These are phyloP conservation scores for Solanum hybrid DNA, from an alignment of 305 asterid genomes.

Conservation along the genomic window DNA sequence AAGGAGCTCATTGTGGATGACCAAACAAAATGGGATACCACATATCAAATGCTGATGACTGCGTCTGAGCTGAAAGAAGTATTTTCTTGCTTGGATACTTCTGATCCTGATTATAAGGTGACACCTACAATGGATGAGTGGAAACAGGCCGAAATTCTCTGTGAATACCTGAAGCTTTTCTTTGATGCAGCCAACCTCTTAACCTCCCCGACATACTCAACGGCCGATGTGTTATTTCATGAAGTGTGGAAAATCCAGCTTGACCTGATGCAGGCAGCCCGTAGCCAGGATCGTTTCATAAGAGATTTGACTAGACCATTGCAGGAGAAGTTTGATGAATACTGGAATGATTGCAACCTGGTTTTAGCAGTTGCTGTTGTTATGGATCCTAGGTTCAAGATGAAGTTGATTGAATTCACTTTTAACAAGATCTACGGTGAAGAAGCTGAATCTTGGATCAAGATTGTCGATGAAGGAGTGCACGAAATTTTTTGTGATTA, in stretches of 20 bases:
- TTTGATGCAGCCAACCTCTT: slow-evolving; percentile 59
- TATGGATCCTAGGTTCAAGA: slow-evolving; percentile 88
- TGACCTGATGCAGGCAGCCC: slow-evolving; percentile 39
- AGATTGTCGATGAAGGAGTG: slow-evolving; percentile 42
- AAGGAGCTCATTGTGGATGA: slow-evolving; percentile 53
- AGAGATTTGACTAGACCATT: slow-evolving; percentile 47
- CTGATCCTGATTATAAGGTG: slow-evolving; percentile 43
- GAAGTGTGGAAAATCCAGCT: slow-evolving; percentile 48
- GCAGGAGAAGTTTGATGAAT: slow-evolving; percentile 41
- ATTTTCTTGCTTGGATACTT: slow-evolving; percentile 57
- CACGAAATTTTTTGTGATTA: slow-evolving; percentile 52
- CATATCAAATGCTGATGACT: slow-evolving; percentile 73
- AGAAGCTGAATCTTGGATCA: slow-evolving; percentile 38
- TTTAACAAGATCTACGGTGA: slow-evolving; percentile 49
- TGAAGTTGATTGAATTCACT: slow-evolving; percentile 56
- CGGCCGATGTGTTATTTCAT: slow-evolving; percentile 52
- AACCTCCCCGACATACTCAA: slow-evolving; percentile 38
- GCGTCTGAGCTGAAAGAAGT: slow-evolving; percentile 77
- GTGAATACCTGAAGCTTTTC: slow-evolving; percentile 48
- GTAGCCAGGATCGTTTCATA: slow-evolving; percentile 36
- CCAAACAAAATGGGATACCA: slow-evolving; percentile 66
- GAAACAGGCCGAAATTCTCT: slow-evolving; percentile 49
- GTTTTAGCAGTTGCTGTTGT: slow-evolving; percentile 75
- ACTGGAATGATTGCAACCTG: slow-evolving; percentile 61
- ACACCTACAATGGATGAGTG: slow-evolving; percentile 62